Base-by-base conservation (phyloP, 2,329 filamentous ascomycete species). In the Cytospora schulzeri region DNA sequence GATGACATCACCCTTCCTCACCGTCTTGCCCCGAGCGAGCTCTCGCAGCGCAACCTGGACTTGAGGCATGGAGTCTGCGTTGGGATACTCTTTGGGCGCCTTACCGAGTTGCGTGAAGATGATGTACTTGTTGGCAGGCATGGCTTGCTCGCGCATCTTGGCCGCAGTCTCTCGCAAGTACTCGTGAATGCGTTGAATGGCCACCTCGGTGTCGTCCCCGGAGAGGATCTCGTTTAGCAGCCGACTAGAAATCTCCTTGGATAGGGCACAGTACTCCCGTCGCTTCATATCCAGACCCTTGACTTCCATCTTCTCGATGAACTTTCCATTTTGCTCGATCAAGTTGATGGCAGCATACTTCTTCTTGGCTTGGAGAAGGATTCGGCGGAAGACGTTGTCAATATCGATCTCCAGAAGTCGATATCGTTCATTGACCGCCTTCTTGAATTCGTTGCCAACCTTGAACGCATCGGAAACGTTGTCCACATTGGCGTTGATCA, bases 401-500 rank as follows among this genome's bases (percentile, higher is more conserved):
- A 99, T 97, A 73, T 99, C 95, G 69, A 99, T 99, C 76, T 99
- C 96, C 17, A 99, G 84, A 59, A 97, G 85, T 72, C 85, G 91
- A 77, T 99, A 99, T 67, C 90, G 88, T 71, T 97, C 92, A 74
- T 99, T 99, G 78, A 99, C 95, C 28, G 92, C 87, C 71, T 88
- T 90, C 79, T 97, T 98, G 83, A 99, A 98, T 68, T 98, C 92
- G 53, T 92, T 89, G 64, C 95, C 96, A 59, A 99, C 91, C 73
- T 91, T 93, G 71, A 97, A 81, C 1, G 95, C 95, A 72, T 96
- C 93, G 35, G 91, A 88, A 33, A 98, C 91, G 69, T 91, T 96
- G 77, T 97, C 92, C 62, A 95, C 93, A 73, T 98, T 98, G 68
- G 95, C 96, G 74, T 99, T 99, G 81, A 99, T 98, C 95, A 99